Evolutionary conservation across 441 rosid genomes (phyloP), one percentile per base, ranked within the genome.

Genomic region (Pelargonium exstipulatum): DNA sequence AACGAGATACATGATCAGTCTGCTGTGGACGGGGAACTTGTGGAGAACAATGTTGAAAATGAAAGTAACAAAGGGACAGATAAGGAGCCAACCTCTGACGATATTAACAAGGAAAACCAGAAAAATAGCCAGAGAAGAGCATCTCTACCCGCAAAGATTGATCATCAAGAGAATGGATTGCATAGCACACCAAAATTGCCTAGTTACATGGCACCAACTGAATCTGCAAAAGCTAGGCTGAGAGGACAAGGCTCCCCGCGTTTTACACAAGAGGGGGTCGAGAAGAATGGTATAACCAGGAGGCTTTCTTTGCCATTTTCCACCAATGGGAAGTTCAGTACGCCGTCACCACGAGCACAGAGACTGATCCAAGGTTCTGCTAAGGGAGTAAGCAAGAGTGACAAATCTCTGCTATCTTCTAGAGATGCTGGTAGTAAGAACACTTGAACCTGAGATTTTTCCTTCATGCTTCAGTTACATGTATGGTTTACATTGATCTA

Each of bases 171-270:
- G 76, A 81, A 80, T 20, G 86, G 74, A 32, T 42, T 71, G 18
- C 88, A 75, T 55, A 83, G 79, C 71, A 67, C 80, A 8, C 74
- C 84, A 22, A 87, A 82, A 79, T 71, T 80, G 68, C 98, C 94
- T 7, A 86, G 94, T 79, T 92, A 89, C 78, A 90, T 90, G 98
- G 90, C 92, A 35, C 90, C 90, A 5, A 92, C 96, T 71, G 83
- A 80, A 78, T 88, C 90, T 76, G 86, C 81, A 49, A 86, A 83
- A 78, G 90, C 90, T 62, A 91, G 80, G 79, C 77, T 86, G 62
- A 84, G 83, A 76, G 90, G 76, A 73, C 91, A 87, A 77, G 91
- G 85, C 57, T 83, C 93, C 57, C 84, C 93, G 2, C 63, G 82
- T 71, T 26, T 85, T 67, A 40, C 73, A 18, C 70, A 43, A 68